Evolutionary conservation across 1,284 basidiomycete genomes (phyloP).

Genomic region (Entoloma clypeatum): DNA sequence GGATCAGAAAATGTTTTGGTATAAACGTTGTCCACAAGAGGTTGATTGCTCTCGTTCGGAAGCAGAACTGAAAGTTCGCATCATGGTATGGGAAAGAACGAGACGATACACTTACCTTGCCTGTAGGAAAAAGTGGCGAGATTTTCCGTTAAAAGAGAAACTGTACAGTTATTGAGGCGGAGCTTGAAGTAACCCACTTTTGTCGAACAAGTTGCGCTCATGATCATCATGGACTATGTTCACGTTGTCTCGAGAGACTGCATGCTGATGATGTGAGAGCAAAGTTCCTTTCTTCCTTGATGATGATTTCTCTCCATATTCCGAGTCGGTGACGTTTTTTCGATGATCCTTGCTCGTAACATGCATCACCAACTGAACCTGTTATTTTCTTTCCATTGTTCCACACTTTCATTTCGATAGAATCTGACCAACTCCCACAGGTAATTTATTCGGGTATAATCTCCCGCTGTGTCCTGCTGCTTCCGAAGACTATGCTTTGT

Average conservation of each 20-base stretch:
- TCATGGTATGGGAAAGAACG: slow-evolving; percentile 39
- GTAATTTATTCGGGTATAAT: slow-evolving; percentile 10
- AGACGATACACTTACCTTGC: slow-evolving; percentile 20
- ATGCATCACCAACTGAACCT: slow-evolving; percentile 79
- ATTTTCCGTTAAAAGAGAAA: slow-evolving; percentile 11
- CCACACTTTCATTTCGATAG: not conserved
- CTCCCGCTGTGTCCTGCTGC: too few relatives aligned
- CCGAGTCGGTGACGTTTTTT: slow-evolving; percentile 61
- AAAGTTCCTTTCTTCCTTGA: slow-evolving; percentile 11
- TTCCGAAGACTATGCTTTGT: too few relatives aligned
- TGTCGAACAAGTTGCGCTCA: too few relatives aligned
- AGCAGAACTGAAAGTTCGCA: slow-evolving; percentile 70
- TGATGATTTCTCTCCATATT: slow-evolving; percentile 67
- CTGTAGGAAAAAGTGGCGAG: slow-evolving; percentile 12
- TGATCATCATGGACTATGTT: too few relatives aligned
- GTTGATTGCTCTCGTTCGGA: slow-evolving; percentile 67
- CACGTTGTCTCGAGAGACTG: too few relatives aligned
- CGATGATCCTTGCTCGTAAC: slow-evolving; percentile 71
- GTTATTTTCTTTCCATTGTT: slow-evolving; percentile 12
- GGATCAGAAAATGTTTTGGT: slow-evolving; percentile 59
- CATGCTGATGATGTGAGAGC: too few relatives aligned
- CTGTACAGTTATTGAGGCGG: slow-evolving; percentile 27
- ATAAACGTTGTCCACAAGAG: slow-evolving; percentile 67
- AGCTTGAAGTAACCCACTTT: slow-evolving; percentile 15
- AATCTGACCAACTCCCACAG: slow-evolving; percentile 1